Evolutionary conservation across 2,329 filamentous ascomycete genomes (phyloP).

Genomic region (Trichophyton verrucosum): DNA sequence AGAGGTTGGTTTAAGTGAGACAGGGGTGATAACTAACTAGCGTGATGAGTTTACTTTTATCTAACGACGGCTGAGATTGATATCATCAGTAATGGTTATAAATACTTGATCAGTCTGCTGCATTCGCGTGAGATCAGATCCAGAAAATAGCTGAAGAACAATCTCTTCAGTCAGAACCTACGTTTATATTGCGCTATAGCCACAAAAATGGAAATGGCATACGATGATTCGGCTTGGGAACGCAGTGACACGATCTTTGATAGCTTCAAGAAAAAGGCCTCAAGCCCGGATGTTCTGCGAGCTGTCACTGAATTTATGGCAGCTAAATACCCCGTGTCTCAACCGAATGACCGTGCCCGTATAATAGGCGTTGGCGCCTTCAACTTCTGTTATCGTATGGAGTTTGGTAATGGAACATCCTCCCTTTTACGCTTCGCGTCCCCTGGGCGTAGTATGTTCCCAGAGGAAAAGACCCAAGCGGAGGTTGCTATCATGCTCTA

Average conservation of each 20-base stretch:
- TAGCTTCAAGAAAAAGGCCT: background rate
- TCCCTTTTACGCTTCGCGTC: slow-evolving; percentile 16
- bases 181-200: no score
- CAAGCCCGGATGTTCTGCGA: background rate
- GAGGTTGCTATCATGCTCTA: slow-evolving; percentile 15
- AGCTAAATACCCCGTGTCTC: background rate
- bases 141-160: no score
- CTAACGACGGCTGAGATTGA: no score
- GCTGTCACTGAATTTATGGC: background rate
- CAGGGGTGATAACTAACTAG: no score
- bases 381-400: slow-evolving; percentile 17
- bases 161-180: no score
- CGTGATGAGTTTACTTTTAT: no score
- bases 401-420: slow-evolving; percentile 10
- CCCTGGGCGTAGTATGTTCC: slow-evolving; percentile 15
- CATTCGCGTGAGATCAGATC: no score
- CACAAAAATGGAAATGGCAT: no score
- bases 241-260: background rate
- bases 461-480: slow-evolving; percentile 17
- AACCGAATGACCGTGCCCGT: background rate
- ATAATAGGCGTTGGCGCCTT: slow-evolving; percentile 13
- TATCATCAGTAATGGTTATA: no score
- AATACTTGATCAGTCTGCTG: no score
- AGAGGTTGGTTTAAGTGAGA: background rate
- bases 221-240: background rate